Evolutionary conservation across 176 grass and related monocot genomes (phyloP).

Genomic region (Zoysia japonica): DNA sequence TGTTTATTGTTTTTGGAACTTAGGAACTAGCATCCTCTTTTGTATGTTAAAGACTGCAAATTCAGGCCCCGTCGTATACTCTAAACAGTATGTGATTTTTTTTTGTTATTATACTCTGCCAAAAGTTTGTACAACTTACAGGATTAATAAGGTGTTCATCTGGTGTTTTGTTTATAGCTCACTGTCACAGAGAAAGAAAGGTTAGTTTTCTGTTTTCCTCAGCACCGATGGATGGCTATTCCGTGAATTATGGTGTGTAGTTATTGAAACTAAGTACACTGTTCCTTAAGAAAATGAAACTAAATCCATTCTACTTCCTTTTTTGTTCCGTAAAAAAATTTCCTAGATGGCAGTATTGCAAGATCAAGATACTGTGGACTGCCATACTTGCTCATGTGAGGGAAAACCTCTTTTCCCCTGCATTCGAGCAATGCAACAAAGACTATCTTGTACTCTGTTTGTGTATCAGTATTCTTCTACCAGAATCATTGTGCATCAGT

Average conservation of each 20-base stretch:
- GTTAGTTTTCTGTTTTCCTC: background rate
- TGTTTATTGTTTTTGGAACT: constrained; percentile 31
- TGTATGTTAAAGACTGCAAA: constrained; percentile 27
- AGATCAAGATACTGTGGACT: background rate
- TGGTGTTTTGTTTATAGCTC: background rate
- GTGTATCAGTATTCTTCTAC: too few species aligned
- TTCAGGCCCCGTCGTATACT: constrained; percentile 4
- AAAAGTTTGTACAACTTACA: constrained; percentile 44
- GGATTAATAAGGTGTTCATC: constrained; percentile 18
- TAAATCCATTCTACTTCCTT: background rate
- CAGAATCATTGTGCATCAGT: background rate
- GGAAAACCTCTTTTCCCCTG: background rate
- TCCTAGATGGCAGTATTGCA: background rate
- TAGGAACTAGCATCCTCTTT: constrained; percentile 19
- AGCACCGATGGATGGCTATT: background rate
- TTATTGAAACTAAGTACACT: background rate
- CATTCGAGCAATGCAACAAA: too few species aligned
- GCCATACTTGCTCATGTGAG: background rate
- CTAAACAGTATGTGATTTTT: constrained; percentile 32
- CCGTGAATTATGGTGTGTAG: background rate
- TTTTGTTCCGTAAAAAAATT: background rate
- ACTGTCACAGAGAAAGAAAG: background rate
- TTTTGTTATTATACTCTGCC: constrained; percentile 10
- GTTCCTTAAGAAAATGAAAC: background rate
- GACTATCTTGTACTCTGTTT: too few species aligned